Percentiles rank a stretch among this genome's conserved stretches.
Evolutionary conservation across 805 yeast species (phyloP).

Genomic region (Teunomyces atbi): DNA sequence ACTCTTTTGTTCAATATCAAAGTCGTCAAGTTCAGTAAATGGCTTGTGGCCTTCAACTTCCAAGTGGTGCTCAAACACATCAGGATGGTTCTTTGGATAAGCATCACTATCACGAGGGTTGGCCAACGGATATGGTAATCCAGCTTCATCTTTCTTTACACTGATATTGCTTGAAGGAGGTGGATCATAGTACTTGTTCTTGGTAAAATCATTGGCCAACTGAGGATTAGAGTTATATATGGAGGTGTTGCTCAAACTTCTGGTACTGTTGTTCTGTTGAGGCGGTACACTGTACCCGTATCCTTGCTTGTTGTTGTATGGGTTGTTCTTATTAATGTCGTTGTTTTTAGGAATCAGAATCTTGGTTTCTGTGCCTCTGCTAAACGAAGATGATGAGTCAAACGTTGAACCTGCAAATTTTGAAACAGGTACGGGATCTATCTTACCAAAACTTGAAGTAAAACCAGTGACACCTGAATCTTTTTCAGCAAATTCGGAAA

Average conservation of each 20-base stretch:
- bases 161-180: conserved; percentile 17
- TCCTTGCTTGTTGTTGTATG: neutral
- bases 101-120: conserved; percentile 8
- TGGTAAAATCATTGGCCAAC: conserved; percentile 33
- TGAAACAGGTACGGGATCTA: conserved; percentile 8
- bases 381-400: conserved; percentile 5
- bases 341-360: conserved; percentile 1
- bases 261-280: conserved; percentile 6
- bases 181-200: conserved; percentile 1
- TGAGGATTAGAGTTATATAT: conserved; percentile 34
- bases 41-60: conserved; percentile 47
- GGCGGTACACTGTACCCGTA: conserved; percentile 1
- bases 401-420: neutral
- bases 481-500: neutral
- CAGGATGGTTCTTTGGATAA: conserved; percentile 12
- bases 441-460: conserved; percentile 21
- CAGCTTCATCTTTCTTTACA: conserved; percentile 21
- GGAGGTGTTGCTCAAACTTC: conserved; percentile 18
- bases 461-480: conserved; percentile 6
- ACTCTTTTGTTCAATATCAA: conserved; percentile 21
- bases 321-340: neutral
- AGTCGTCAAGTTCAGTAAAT: conserved; percentile 38
- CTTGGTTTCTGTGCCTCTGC: conserved; percentile 26
- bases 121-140: conserved; percentile 24
- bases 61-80: conserved; percentile 46